Percentiles rank a stretch among this genome's conserved stretches.
Conservation (phyloP, 192 early-diverging fungal genomes). For the Coemansia interrupta region DNA sequence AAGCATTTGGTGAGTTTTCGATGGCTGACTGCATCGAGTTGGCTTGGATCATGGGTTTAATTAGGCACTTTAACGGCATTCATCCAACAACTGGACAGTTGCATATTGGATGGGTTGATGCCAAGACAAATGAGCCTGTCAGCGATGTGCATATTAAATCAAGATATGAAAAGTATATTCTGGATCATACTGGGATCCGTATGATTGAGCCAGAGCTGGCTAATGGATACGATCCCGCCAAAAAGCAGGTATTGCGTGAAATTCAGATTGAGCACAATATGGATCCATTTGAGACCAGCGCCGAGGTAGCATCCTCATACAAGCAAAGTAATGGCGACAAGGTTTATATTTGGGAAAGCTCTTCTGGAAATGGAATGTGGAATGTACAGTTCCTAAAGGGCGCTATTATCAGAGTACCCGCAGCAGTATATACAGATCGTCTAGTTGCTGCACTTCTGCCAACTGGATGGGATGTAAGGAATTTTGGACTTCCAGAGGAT, state of each 20-base stretch:
- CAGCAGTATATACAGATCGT: slow-evolving; percentile 80
- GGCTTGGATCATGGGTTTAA: slow-evolving; percentile 92
- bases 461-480: slow-evolving; percentile 86
- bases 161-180: slow-evolving; percentile 85
- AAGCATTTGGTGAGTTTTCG: slow-evolving; percentile 62
- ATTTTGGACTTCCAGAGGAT: slow-evolving; percentile 89
- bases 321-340: not conserved
- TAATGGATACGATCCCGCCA: slow-evolving; percentile 81
- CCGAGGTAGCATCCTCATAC: slow-evolving; percentile 70
- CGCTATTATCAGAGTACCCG: slow-evolving; percentile 81
- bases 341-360: not conserved
- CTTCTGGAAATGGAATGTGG: too few species aligned
- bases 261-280: slow-evolving; percentile 84
- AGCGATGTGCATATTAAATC: slow-evolving; percentile 79
- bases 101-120: slow-evolving; percentile 93
- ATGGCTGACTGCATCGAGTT: slow-evolving; percentile 74
- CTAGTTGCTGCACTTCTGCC: slow-evolving; percentile 85
- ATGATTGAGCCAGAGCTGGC: slow-evolving; percentile 85
- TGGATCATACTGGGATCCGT: slow-evolving; percentile 89
- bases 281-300: slow-evolving; percentile 79
- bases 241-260: slow-evolving; percentile 82
- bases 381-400: slow-evolving; percentile 71
- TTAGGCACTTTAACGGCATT: slow-evolving; percentile 26
- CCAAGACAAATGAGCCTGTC: slow-evolving; percentile 78
- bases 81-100: slow-evolving; percentile 23